A percentile compares a stretch with the other conserved stretches of the same genome.
Evolutionary conservation across 768 basidiomycete genomes (phyloP).

Genomic region (Punctularia strigosozonata): DNA sequence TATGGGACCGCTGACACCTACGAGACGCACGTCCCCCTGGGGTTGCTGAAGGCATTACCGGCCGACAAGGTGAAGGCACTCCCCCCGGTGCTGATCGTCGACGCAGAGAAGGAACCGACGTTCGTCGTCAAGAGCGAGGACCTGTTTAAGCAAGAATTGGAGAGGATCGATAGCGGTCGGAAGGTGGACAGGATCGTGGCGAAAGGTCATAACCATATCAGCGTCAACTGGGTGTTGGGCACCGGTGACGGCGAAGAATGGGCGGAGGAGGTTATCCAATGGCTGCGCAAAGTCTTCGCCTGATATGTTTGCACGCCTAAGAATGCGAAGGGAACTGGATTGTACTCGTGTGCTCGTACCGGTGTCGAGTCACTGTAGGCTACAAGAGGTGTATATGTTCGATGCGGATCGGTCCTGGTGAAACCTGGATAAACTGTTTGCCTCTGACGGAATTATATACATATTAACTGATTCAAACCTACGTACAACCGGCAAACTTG

Average conservation of each 20-base stretch:
- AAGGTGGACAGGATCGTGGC: slow-evolving; percentile 14
- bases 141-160: slow-evolving; percentile 27
- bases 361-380: too few relatives aligned
- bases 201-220: slow-evolving; percentile 54
- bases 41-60: slow-evolving; percentile 26
- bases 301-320: too few relatives aligned
- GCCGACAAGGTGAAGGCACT: slow-evolving; percentile 23
- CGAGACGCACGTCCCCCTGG: slow-evolving; percentile 26
- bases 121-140: slow-evolving; percentile 25
- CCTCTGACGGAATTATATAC: too few relatives aligned
- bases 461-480: too few relatives aligned
- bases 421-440: too few relatives aligned
- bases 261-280: slow-evolving; percentile 34
- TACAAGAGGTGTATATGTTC: too few relatives aligned
- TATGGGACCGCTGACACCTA: slow-evolving; percentile 26
- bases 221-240: slow-evolving; percentile 33
- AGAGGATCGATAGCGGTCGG: slow-evolving; percentile 15
- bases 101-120: slow-evolving; percentile 42
- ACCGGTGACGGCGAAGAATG: slow-evolving; percentile 53
- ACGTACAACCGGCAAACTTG: too few relatives aligned
- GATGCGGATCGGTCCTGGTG: too few relatives aligned
- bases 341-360: too few relatives aligned
- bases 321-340: too few relatives aligned
- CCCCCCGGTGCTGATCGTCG: slow-evolving; percentile 36
- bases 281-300: too few relatives aligned